Evolutionary conservation across 1,284 basidiomycete species (phyloP).

Genomic region (Leccinum proliferum): DNA sequence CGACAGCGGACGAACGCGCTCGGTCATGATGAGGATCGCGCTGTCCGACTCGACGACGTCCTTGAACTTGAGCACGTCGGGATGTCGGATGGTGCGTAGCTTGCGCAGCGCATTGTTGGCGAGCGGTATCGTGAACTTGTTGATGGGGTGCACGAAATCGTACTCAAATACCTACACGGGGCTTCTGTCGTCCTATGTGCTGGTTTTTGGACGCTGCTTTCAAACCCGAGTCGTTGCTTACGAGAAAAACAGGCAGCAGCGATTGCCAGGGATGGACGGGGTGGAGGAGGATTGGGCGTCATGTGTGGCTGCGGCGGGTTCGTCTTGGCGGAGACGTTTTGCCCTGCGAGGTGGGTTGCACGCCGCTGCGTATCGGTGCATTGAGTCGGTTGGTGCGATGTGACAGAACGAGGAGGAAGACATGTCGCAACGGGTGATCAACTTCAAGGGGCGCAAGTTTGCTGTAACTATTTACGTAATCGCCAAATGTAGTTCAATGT

Average conservation of each 20-base stretch:
- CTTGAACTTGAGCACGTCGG: constrained; percentile 93
- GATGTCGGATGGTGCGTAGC: constrained; percentile 88
- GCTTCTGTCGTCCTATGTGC: constrained; percentile 76
- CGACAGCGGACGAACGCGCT: constrained; percentile 79
- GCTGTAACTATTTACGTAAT: too few species aligned
- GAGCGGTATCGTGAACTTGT: constrained; percentile 62
- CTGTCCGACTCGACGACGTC: constrained; percentile 89
- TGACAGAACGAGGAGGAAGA: too few species aligned
- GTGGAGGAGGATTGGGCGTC: constrained; percentile 6
- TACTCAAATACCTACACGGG: constrained; percentile 89
- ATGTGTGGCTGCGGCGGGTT: constrained; percentile 11
- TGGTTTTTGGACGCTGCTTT: constrained; percentile 7
- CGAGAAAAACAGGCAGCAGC: too few species aligned
- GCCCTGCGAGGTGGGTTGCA: constrained; percentile 55
- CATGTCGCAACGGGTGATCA: too few species aligned
- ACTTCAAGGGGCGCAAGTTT: too few species aligned
- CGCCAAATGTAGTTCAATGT: too few species aligned
- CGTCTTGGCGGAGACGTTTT: constrained; percentile 37
- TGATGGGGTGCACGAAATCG: constrained; percentile 60
- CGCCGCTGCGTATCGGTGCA: constrained; percentile 39
- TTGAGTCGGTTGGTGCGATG: too few species aligned
- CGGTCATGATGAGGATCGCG: constrained; percentile 90
- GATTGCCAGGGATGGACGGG: constrained; percentile 9
- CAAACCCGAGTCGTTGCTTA: too few species aligned
- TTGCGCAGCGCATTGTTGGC: constrained; percentile 92